Base-by-base conservation (phyloP, 1,139 yeast genomes). In the Diutina neorugosa region DNA sequence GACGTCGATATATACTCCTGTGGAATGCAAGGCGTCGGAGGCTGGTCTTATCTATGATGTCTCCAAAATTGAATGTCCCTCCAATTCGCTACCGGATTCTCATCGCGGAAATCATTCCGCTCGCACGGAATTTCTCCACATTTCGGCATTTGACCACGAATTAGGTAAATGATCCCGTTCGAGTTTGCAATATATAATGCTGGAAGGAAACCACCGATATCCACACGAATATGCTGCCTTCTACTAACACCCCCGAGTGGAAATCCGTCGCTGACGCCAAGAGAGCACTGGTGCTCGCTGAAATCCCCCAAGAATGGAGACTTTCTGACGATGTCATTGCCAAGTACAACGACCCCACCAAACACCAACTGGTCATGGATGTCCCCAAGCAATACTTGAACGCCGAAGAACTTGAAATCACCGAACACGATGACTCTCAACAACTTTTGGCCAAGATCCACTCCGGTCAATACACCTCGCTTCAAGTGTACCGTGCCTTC, bases 401-500 rank as follows among this genome's bases (percentile, higher is more conserved):
- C 4, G 69, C 61, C 0, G 64, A 64, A 51, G 83, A 80, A 60
- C 68, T 74, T 52, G 68, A 60, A 37, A 77, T 80, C 62, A 79
- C 84, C 25, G 78, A 75, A 54, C 58, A 70, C 27, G 57, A 79
- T 0, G 78, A 75, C 14, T 58, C 62, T 42, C 37, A 31, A 31
- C 64, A 60, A 42, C 65, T 76, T 58, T 68, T 68, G 23, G 61
- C 61, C 11, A 65, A 69, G 53, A 69, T 81, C 37, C 71, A 73
- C 18, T 54, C 53, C 11, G 76, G 77, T 6, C 63, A 68, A 54
- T 61, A 73, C 56, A 63, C 78, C 1, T 69, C 83, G 0, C 71
- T 68, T 20, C 71, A 76, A 54, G 80, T 78, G 43, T 71, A 71
- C 57, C 67, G 67, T 56, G 85, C 86, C 8, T 78, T 73, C 60